Percentiles rank a stretch among this genome's conserved stretches.
These are phyloP conservation scores for Trichoderma cornu-damae DNA, from an alignment of 2,329 filamentous ascomycete species.

Conservation along the genomic window DNA sequence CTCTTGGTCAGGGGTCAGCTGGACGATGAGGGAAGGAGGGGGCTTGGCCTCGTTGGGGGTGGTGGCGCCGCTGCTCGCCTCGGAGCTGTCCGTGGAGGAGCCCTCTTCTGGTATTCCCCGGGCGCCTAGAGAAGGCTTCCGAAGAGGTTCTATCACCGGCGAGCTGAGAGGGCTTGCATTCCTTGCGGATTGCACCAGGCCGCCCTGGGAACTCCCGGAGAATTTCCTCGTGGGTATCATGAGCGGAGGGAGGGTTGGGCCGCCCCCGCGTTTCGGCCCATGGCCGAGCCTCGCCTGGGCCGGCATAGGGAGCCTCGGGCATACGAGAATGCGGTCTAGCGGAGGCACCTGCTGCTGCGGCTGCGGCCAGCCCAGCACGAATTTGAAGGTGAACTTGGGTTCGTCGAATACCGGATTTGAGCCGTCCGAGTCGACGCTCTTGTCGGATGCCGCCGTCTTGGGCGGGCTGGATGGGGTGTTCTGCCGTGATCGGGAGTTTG, in stretches of 20 bases:
- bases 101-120: background rate
- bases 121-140: constrained; percentile 19
- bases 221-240: constrained; percentile 43
- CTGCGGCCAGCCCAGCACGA: constrained; percentile 62
- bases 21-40: background rate
- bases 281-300: constrained; percentile 60
- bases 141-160: constrained; percentile 28
- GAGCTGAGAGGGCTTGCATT: constrained; percentile 42
- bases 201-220: constrained; percentile 43
- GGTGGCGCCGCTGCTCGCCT: background rate
- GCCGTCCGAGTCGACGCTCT: constrained; percentile 48
- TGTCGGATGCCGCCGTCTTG: constrained; percentile 32
- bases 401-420: constrained; percentile 52
- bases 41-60: constrained; percentile 2
- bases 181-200: constrained; percentile 46
- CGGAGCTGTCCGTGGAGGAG: background rate
- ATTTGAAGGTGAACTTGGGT: constrained; percentile 65
- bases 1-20: background rate
- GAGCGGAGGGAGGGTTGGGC: constrained; percentile 34
- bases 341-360: constrained; percentile 49
- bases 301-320: constrained; percentile 63
- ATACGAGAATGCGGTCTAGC: constrained; percentile 58
- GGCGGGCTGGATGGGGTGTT: constrained; percentile 33
- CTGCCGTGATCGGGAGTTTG: constrained; percentile 37
- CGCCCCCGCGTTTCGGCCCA: constrained; percentile 37